Evolutionary conservation across 108 stramenopile species (phyloP).

Genomic region (Pseudonitzschia multiseries): DNA sequence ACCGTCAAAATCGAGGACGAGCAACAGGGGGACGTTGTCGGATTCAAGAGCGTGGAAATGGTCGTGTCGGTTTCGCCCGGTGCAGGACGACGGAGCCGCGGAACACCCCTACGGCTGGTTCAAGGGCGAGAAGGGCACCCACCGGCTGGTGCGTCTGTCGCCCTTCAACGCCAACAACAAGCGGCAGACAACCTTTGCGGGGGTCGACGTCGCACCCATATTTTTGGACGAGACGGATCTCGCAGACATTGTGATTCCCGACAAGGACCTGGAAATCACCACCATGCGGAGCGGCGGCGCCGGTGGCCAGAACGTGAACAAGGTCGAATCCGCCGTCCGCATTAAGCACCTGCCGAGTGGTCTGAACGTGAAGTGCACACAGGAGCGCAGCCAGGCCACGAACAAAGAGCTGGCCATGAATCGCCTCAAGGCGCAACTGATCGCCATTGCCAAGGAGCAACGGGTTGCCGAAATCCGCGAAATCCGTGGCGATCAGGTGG

Average conservation of each 20-base stretch:
- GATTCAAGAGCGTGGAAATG: constrained; percentile 89
- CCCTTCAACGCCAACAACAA: constrained; percentile 96
- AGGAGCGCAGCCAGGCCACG: constrained; percentile 90
- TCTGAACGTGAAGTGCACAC: constrained; percentile 88
- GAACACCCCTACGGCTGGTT: constrained; percentile 80
- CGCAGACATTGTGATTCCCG: constrained; percentile 71
- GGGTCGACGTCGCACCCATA: constrained; percentile 90
- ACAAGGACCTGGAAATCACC: constrained; percentile 81
- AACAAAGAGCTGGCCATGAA: constrained; percentile 89
- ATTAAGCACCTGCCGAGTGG: constrained; percentile 97
- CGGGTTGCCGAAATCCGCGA: constrained; percentile 59
- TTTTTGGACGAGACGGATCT: constrained; percentile 70
- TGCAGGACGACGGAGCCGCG: constrained; percentile 10
- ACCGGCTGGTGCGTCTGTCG: constrained; percentile 87
- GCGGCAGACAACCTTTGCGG: constrained; percentile 96
- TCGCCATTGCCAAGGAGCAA: constrained; percentile 77
- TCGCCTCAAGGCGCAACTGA: constrained; percentile 82
- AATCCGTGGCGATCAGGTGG: constrained; percentile 83
- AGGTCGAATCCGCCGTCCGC: constrained; percentile 96
- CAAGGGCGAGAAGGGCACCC: constrained; percentile 92
- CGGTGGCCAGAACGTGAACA: constrained; percentile 99
- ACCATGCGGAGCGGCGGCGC: constrained; percentile 89
- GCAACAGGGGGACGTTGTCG: constrained; percentile 76
- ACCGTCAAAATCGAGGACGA: constrained; percentile 45
- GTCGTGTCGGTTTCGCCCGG: constrained; percentile 49